These are phyloP conservation scores for Auriscalpium orientale DNA, from an alignment of 768 basidiomycete species.

Conservation along the genomic window DNA sequence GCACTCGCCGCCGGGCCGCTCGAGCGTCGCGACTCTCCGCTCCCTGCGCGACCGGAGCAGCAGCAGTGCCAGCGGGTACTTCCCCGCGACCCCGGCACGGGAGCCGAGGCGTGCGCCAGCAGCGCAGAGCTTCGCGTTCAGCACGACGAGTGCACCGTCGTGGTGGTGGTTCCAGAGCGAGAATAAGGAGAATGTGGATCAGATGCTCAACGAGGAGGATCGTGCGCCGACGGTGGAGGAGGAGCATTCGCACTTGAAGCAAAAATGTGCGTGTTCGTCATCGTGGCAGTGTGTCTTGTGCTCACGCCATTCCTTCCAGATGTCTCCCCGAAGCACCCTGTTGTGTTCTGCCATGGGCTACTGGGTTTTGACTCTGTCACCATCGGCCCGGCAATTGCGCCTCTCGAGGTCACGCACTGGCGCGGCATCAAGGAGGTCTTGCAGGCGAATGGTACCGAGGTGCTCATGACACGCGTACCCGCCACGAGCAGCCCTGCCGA, in stretches of 20 bases:
- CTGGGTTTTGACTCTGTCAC: constrained; percentile 84
- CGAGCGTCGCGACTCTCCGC: constrained; percentile 56
- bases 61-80: neutral
- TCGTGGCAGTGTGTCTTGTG: neutral
- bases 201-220: constrained; percentile 46
- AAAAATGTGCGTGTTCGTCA: constrained; percentile 48
- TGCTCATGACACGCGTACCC: constrained; percentile 90
- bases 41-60: constrained; percentile 28
- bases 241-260: constrained; percentile 36
- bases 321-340: constrained; percentile 69
- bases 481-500: constrained; percentile 85
- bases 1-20: constrained; percentile 32
- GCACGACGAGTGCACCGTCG: constrained; percentile 17
- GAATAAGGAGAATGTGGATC: constrained; percentile 36
- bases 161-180: constrained; percentile 47
- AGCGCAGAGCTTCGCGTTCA: neutral
- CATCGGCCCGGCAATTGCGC: constrained; percentile 67
- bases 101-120: constrained; percentile 13
- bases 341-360: constrained; percentile 94
- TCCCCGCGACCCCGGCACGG: constrained; percentile 17
- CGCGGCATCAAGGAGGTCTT: constrained; percentile 92
- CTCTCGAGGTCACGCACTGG: constrained; percentile 91
- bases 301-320: constrained; percentile 35
- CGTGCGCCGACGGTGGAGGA: constrained; percentile 39
- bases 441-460: constrained; percentile 80